phyloP scores from a whole-genome alignment of 345 rosid genomes.

The Gossypium thurberi region DNA sequence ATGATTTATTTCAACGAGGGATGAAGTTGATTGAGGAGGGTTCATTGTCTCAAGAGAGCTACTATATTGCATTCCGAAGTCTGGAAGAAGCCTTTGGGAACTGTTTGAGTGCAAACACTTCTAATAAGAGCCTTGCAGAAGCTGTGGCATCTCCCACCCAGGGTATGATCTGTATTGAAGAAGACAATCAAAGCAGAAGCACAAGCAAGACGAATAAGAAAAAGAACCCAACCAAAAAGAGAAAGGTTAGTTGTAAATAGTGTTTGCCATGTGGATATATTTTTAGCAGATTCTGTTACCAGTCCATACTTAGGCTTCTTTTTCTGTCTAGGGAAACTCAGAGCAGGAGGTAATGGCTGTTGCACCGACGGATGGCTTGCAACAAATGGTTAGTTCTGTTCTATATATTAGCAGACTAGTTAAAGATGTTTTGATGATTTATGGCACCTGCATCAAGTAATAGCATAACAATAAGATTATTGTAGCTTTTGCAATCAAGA shows the following conservation, averaged over 20 bases:
- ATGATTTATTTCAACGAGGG: conserved; percentile 44
- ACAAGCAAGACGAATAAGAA: conserved; percentile 46
- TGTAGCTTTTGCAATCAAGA: not conserved
- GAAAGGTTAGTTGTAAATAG: conserved; percentile 38
- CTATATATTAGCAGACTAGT: not conserved
- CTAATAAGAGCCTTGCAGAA: conserved; percentile 47
- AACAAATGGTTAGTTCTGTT: conserved; percentile 48
- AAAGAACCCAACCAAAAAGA: conserved; percentile 58
- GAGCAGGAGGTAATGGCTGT: conserved; percentile 50
- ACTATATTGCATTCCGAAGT: conserved; percentile 47
- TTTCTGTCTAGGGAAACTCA: conserved; percentile 39
- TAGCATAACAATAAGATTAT: not conserved
- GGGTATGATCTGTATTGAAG: conserved; percentile 52
- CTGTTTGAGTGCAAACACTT: conserved; percentile 44
- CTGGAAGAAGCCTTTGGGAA: conserved; percentile 52
- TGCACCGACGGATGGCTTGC: conserved; percentile 54
- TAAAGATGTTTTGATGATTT: not conserved
- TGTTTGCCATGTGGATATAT: not conserved
- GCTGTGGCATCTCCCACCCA: conserved; percentile 40
- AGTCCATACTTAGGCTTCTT: not conserved
- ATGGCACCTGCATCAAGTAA: not conserved
- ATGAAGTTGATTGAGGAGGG: conserved; percentile 55
- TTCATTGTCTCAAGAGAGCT: conserved; percentile 55
- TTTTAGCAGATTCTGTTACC: not conserved
- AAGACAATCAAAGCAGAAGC: conserved; percentile 42